Conservation (phyloP, 2,329 filamentous ascomycete genomes). For the Penicillium griseofulvum region DNA sequence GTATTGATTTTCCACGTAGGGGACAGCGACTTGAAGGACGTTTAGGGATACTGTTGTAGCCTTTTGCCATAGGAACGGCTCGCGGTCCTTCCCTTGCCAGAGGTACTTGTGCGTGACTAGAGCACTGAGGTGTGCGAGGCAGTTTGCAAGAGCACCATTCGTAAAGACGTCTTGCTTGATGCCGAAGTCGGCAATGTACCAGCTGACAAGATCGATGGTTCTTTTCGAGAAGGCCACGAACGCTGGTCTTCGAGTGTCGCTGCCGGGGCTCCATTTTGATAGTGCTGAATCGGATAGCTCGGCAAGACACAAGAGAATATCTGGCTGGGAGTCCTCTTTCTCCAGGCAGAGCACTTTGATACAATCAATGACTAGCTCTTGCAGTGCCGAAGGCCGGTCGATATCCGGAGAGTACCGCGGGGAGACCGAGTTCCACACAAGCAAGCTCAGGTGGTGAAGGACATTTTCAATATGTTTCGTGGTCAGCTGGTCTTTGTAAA, state of each 20-base stretch:
- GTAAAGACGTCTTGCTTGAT: constrained; percentile 66
- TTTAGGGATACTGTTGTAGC: constrained; percentile 70
- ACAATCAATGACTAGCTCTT: constrained; percentile 35
- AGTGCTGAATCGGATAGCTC: constrained; percentile 65
- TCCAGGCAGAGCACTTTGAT: constrained; percentile 37
- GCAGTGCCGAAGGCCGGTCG: constrained; percentile 40
- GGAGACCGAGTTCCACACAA: constrained; percentile 66
- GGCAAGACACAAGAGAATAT: constrained; percentile 52
- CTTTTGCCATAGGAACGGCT: constrained; percentile 71
- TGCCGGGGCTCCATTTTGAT: constrained; percentile 37
- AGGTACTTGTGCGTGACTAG: constrained; percentile 78
- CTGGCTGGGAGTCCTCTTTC: constrained; percentile 37
- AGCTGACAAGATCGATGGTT: constrained; percentile 66
- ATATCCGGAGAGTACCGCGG: constrained; percentile 41
- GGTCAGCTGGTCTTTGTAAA: constrained; percentile 65
- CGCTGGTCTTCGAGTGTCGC: constrained; percentile 60
- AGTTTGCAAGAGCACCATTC: constrained; percentile 63
- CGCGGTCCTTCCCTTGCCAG: constrained; percentile 70
- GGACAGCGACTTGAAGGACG: constrained; percentile 65
- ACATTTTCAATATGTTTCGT: constrained; percentile 64
- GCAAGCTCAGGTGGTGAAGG: constrained; percentile 66
- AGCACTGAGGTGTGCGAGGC: constrained; percentile 64
- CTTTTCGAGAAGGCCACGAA: constrained; percentile 87
- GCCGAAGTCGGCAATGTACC: constrained; percentile 41
- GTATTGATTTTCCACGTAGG: constrained; percentile 53